Percentiles rank a stretch among this genome's conserved stretches.
These are phyloP conservation scores for Thuja plicata DNA, from an alignment of 83 land plant species.

Conservation along the genomic window DNA sequence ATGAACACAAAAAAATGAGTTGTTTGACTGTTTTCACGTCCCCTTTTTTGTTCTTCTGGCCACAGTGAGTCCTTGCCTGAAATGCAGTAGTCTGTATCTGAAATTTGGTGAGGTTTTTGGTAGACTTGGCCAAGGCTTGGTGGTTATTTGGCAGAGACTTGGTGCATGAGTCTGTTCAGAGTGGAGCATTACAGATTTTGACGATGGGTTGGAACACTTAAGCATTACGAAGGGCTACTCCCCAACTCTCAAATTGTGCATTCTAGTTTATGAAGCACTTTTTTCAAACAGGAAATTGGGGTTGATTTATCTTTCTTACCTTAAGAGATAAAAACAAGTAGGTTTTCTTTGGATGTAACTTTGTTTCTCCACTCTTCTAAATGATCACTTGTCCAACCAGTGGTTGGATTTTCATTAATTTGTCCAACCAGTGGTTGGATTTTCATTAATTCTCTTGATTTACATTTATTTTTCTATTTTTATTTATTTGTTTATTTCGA, in stretches of 20 bases:
- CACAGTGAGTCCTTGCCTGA: too few species aligned
- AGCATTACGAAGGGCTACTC: not conserved
- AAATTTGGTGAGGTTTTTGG: too few species aligned
- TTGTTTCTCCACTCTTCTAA: not conserved
- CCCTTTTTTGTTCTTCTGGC: too few species aligned
- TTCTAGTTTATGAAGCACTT: not conserved
- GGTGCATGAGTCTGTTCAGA: too few species aligned
- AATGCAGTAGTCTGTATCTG: too few species aligned
- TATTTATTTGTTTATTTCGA: not conserved
- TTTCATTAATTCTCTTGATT: not conserved
- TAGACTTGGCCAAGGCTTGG: too few species aligned
- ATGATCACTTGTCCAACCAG: not conserved
- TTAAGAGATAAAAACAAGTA: not conserved
- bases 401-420: not conserved
- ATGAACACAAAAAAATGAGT: too few species aligned
- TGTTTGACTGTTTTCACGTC: too few species aligned
- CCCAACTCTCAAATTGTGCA: not conserved
- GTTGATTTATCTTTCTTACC: not conserved
- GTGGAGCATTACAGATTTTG: too few species aligned
- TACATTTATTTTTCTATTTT: not conserved
- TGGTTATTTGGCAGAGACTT: too few species aligned
- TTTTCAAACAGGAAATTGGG: not conserved
- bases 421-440: not conserved
- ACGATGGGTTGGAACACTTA: not conserved
- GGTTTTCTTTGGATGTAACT: not conserved